Percentiles rank a stretch among this genome's conserved stretches.
Evolutionary conservation across 139 green algal species (phyloP).

Genomic region (Chlorella sp.): DNA sequence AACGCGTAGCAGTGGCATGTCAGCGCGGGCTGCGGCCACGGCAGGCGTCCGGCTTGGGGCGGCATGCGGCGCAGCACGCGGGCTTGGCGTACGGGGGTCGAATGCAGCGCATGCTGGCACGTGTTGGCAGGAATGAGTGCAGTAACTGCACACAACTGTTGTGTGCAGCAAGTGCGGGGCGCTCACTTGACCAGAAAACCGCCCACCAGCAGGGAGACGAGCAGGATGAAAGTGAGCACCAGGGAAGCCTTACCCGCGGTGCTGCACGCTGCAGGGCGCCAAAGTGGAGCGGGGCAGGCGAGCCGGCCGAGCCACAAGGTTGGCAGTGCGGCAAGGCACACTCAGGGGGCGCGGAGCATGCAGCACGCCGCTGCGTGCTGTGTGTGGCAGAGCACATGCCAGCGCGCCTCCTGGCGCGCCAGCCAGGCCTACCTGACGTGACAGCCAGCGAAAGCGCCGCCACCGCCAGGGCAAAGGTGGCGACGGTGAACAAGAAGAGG

Average conservation of each 20-base stretch:
- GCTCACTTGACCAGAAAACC: constrained; percentile 38
- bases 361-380: too few species aligned
- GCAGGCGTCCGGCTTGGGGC: not conserved
- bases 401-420: too few species aligned
- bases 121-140: too few species aligned
- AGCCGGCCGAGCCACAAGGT: too few species aligned
- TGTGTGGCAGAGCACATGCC: too few species aligned
- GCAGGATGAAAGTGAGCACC: constrained; percentile 78
- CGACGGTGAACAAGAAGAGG: constrained; percentile 64
- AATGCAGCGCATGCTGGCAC: too few species aligned
- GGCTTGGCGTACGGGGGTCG: too few species aligned
- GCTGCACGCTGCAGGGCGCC: constrained; percentile 12
- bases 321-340: too few species aligned
- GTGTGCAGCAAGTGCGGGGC: not conserved
- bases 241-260: constrained; percentile 66
- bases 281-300: too few species aligned
- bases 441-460: constrained; percentile 68
- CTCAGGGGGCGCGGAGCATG: too few species aligned
- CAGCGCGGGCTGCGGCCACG: not conserved
- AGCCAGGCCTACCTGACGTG: constrained; percentile 13
- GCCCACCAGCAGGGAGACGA: constrained; percentile 75
- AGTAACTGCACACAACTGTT: too few species aligned
- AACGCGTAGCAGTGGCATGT: not conserved
- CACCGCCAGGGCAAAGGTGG: constrained; percentile 47
- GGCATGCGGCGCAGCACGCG: not conserved